Base-by-base conservation (phyloP, 2,329 filamentous ascomycete genomes). In the Emmonsia crescens region DNA sequence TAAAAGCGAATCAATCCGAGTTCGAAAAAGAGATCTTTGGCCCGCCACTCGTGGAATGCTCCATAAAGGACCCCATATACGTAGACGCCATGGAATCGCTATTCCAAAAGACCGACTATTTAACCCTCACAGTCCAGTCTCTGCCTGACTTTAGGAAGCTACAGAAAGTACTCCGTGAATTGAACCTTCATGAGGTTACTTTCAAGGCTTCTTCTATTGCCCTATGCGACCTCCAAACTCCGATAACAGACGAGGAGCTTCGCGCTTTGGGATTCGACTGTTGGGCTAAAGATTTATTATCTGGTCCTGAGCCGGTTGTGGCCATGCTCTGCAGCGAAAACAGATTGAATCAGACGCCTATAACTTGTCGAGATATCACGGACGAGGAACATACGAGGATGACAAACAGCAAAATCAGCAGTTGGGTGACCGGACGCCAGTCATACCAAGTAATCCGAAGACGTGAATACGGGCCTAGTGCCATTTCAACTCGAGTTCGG, bases 251-350 rank as follows among this genome's bases (percentile, higher is more conserved):
- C 5, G 78, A 85, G 9, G 79, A 89, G 59, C 74, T 91, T 61
- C 69, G 59, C 63, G 68, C 48, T 62, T 85, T 73, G 42, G 91
- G 91, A 0, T 83, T 99, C 57, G 88, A 95, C 65, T 86, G 87
- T 1, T 96, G 89, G 77, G 86, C 91, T 0, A 80, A 89, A 31
- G 89, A 97, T 69, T 89, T 83, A 62, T 71, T 99, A 5, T 82
- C 86, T 40, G 94, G 93, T 0, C 95, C 95, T 0, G 85, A 87
- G 1, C 83, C 89, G 1, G 89, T 99, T 1, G 77, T 97, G 40
- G 88, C 90, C 6, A 94, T 96, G 88, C 82, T 99, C 27, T 96
- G 91, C 73, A 82, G 85, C 14, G 87, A 89, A 66, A 84, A 82
- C 62, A 82, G 78, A 60, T 74, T 96, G 6, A 85, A 96, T 68